These are phyloP conservation scores for Ophiostoma sp. DNA, from an alignment of 2,329 filamentous ascomycete species.

Conservation along the genomic window DNA sequence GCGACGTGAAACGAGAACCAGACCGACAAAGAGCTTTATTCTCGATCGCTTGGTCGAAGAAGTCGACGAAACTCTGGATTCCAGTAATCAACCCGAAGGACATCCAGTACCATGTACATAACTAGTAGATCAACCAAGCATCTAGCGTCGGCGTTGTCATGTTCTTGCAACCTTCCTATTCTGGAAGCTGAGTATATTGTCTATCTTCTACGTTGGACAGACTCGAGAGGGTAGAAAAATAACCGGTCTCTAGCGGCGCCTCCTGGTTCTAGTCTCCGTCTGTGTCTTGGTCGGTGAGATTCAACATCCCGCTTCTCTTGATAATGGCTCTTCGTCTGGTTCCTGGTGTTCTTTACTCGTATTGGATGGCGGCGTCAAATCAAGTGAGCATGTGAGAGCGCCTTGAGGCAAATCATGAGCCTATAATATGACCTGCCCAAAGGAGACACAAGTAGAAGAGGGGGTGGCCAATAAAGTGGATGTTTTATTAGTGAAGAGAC, in stretches of 20 bases:
- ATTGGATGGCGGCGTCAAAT: neutral
- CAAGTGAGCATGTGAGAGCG: neutral
- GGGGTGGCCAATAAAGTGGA: neutral
- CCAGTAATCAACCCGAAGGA: neutral
- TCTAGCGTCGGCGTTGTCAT: neutral
- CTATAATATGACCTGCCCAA: neutral
- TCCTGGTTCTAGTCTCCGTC: neutral
- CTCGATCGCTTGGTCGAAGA: neutral
- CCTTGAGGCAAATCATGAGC: neutral
- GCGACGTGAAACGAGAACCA: no score
- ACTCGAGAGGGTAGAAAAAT: neutral
- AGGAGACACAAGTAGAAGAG: neutral
- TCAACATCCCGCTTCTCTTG: neutral
- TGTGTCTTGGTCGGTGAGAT: neutral
- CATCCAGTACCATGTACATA: no score
- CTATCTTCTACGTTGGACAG: neutral
- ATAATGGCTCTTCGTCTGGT: neutral
- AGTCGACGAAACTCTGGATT: neutral
- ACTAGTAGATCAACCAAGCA: neutral
- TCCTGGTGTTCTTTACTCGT: neutral
- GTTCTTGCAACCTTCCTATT: slow-evolving; percentile 6
- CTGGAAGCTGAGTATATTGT: neutral
- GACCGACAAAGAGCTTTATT: neutral
- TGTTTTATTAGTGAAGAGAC: neutral
- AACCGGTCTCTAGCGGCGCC: neutral